Percentiles rank a stretch among this genome's conserved stretches.
These are phyloP conservation scores for Leccinum subtestaceum DNA, from an alignment of 768 basidiomycete genomes.

Conservation along the genomic window DNA sequence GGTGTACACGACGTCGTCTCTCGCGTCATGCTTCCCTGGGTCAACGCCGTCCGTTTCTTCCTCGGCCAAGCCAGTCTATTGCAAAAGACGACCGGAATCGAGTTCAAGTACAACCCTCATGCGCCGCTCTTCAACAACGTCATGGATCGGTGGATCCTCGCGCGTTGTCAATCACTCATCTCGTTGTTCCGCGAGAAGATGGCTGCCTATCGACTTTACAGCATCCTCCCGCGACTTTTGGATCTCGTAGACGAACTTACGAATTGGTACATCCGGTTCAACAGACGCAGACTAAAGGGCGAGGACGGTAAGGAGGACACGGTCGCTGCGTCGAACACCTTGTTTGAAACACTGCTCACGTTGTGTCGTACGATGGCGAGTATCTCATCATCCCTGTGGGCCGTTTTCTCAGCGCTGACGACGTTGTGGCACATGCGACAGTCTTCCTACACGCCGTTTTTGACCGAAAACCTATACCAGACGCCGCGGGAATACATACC, in stretches of 20 bases:
- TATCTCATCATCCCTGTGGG: slow-evolving; percentile 4
- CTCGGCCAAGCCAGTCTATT: slow-evolving; percentile 87
- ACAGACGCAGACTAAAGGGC: slow-evolving; percentile 92
- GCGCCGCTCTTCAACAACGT: slow-evolving; percentile 84
- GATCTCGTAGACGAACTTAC: slow-evolving; percentile 94
- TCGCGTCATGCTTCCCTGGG: slow-evolving; percentile 95
- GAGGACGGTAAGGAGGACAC: slow-evolving; percentile 91
- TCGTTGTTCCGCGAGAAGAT: slow-evolving; percentile 89
- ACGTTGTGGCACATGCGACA: slow-evolving; percentile 27
- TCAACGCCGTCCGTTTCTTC: slow-evolving; percentile 99
- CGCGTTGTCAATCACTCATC: slow-evolving; percentile 96
- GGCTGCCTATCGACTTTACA: slow-evolving; percentile 96
- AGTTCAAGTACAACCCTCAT: slow-evolving; percentile 87
- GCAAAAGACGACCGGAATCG: slow-evolving; percentile 72
- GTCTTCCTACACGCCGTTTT: slow-evolving; percentile 98
- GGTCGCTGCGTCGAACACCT: slow-evolving; percentile 82
- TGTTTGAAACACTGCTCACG: slow-evolving; percentile 94
- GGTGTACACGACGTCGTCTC: slow-evolving; percentile 96
- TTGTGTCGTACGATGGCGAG: slow-evolving; percentile 92
- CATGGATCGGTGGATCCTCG: slow-evolving; percentile 99
- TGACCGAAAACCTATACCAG: slow-evolving; percentile 96
- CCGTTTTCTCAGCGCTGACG: background rate
- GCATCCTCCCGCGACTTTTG: slow-evolving; percentile 91
- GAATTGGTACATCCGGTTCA: slow-evolving; percentile 99
- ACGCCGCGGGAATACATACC: slow-evolving; percentile 84